Evolutionary conservation across 768 basidiomycete genomes (phyloP).

Genomic region (Kwoniella dendrophila): DNA sequence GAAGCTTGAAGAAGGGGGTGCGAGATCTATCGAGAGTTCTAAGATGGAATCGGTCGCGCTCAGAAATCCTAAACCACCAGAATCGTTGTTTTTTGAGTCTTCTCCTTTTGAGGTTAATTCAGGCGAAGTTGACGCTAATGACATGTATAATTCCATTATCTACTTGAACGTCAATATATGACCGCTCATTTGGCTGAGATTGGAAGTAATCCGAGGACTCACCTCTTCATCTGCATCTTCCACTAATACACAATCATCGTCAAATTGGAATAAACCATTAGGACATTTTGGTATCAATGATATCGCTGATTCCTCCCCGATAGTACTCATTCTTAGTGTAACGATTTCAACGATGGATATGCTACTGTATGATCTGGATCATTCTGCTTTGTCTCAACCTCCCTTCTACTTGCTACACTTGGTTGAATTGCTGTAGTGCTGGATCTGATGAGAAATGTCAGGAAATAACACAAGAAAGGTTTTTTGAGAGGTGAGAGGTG

Average conservation of each 20-base stretch:
- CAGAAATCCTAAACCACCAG: slow-evolving; percentile 46
- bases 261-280: slow-evolving; percentile 41
- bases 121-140: slow-evolving; percentile 33
- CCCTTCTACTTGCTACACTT: too few relatives aligned
- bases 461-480: too few relatives aligned
- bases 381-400: too few relatives aligned
- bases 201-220: slow-evolving; percentile 6
- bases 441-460: too few relatives aligned
- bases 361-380: too few relatives aligned
- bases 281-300: slow-evolving; percentile 27
- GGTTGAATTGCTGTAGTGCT: too few relatives aligned
- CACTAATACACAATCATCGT: slow-evolving; percentile 25
- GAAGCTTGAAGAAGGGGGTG: not conserved
- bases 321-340: too few relatives aligned
- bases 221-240: slow-evolving; percentile 54
- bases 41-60: slow-evolving; percentile 32
- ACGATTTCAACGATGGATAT: too few relatives aligned
- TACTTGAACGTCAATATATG: not conserved
- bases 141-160: slow-evolving; percentile 53
- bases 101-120: too few relatives aligned
- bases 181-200: not conserved
- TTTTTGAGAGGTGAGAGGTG: too few relatives aligned
- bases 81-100: slow-evolving; percentile 5
- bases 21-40: slow-evolving; percentile 39
- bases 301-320: too few relatives aligned